Evolutionary conservation across 495 filamentous ascomycete genomes (phyloP).

Genomic region (Talaromyces ruber): DNA sequence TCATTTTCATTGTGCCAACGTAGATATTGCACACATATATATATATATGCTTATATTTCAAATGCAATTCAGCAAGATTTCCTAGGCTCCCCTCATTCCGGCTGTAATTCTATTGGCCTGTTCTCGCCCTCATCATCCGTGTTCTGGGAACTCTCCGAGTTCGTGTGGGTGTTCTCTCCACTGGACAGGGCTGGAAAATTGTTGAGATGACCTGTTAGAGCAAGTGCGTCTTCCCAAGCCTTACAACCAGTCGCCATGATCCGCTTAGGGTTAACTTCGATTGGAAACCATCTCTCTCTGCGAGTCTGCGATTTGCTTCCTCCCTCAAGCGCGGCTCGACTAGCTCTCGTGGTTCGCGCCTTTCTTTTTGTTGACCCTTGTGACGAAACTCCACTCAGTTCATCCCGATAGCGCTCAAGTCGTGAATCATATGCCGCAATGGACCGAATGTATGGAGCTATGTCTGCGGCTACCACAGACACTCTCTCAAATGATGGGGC

Average conservation of each 20-base stretch:
- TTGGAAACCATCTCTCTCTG: slow-evolving; percentile 73
- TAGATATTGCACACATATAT: not conserved
- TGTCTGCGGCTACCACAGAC: slow-evolving; percentile 55
- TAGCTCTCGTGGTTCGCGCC: slow-evolving; percentile 67
- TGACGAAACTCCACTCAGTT: slow-evolving; percentile 53
- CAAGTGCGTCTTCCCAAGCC: slow-evolving; percentile 49
- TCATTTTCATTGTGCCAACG: not conserved
- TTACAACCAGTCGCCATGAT: slow-evolving; percentile 60
- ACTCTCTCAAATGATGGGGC: slow-evolving; percentile 65
- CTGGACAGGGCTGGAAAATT: slow-evolving; percentile 10
- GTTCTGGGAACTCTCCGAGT: slow-evolving; percentile 2
- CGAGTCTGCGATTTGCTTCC: slow-evolving; percentile 62
- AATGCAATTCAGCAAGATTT: not conserved
- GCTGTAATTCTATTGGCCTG: not conserved
- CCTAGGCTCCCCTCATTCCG: not conserved
- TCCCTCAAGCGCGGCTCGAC: slow-evolving; percentile 76
- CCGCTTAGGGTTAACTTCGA: slow-evolving; percentile 49
- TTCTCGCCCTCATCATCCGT: not conserved
- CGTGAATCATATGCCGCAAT: slow-evolving; percentile 70
- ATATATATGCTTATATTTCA: not conserved
- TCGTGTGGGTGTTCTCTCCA: not conserved
- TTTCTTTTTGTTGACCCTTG: slow-evolving; percentile 47
- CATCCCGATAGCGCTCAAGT: slow-evolving; percentile 57
- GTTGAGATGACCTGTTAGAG: slow-evolving; percentile 27
- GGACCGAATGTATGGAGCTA: slow-evolving; percentile 74